phyloP scores from a whole-genome alignment of 2,329 filamentous ascomycete species.

The Raffaelea ambrosiae region DNA sequence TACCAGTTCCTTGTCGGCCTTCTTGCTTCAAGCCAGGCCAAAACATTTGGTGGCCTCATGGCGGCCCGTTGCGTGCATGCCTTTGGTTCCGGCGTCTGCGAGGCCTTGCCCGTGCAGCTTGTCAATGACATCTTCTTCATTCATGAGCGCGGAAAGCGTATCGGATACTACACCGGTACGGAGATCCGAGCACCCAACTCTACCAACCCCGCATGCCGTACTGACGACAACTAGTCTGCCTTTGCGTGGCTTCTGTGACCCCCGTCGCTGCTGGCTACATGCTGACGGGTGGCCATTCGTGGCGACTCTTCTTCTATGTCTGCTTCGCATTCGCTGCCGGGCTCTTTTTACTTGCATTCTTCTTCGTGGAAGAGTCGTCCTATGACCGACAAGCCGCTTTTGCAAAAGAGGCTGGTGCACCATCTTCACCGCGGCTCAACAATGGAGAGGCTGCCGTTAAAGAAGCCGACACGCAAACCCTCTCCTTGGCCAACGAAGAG shows the following conservation, averaged over 20 bases:
- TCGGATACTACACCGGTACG: slow-evolving; percentile 47
- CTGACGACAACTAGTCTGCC: slow-evolving; percentile 28
- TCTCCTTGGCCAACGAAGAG: no score
- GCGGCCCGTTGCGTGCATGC: slow-evolving; percentile 24
- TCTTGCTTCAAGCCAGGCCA: slow-evolving; percentile 20
- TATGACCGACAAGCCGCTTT: slow-evolving; percentile 12
- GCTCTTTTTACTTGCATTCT: slow-evolving; percentile 15
- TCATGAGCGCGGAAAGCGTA: slow-evolving; percentile 35
- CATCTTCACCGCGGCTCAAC: slow-evolving; percentile 1
- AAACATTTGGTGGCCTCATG: slow-evolving; percentile 24
- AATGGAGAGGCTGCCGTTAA: no score
- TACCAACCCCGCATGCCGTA: no score
- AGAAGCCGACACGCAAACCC: no score
- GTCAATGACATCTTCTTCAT: slow-evolving; percentile 32
- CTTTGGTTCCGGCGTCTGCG: slow-evolving; percentile 27
- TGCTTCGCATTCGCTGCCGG: slow-evolving; percentile 36
- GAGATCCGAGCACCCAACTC: slow-evolving; percentile 2
- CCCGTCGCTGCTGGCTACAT: slow-evolving; percentile 51
- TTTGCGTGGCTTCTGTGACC: slow-evolving; percentile 43
- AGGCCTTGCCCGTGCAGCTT: slow-evolving; percentile 29
- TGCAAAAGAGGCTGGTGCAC: neutral
- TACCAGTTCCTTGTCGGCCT: no score
- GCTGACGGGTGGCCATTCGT: slow-evolving; percentile 47
- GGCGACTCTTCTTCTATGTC: slow-evolving; percentile 52
- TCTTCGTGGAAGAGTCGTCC: slow-evolving; percentile 15